Conservation (phyloP, 169 alveolate genomes). For the Plasmodium billcollinsi region DNA sequence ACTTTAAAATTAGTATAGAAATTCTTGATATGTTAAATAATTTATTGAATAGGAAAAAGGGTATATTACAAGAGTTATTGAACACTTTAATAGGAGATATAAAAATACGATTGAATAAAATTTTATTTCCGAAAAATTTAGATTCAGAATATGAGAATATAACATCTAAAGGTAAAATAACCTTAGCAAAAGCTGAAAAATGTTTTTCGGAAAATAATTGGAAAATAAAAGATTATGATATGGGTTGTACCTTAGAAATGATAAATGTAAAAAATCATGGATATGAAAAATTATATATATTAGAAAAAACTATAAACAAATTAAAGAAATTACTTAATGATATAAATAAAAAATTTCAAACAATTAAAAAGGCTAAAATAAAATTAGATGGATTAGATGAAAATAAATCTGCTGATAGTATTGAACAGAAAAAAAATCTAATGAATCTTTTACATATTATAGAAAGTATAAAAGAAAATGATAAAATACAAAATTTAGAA, state of each 20-base stretch:
- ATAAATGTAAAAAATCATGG: slow-evolving; percentile 10
- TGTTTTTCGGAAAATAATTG: no score
- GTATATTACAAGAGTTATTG: slow-evolving; percentile 8
- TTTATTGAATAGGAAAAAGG: slow-evolving; percentile 8
- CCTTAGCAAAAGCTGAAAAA: no score
- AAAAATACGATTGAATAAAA: neutral
- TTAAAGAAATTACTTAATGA: neutral
- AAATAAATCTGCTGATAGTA: no score
- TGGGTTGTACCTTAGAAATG: slow-evolving; percentile 10
- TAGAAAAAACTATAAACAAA: neutral
- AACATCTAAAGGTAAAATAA: no score
- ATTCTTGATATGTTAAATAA: slow-evolving; percentile 18
- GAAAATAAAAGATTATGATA: slow-evolving; percentile 6
- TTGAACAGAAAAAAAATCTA: no score
- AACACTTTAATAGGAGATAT: neutral
- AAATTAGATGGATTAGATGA: neutral
- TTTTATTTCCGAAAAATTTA: no score
- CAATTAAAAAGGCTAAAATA: slow-evolving; percentile 6
- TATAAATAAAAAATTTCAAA: slow-evolving; percentile 14
- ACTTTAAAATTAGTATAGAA: slow-evolving; percentile 9
- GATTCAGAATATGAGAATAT: no score
- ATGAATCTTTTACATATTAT: no score
- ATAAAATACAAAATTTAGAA: no score
- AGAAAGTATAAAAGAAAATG: no score
- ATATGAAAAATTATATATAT: slow-evolving; percentile 7